Conservation (phyloP, 192 early-diverging fungal species). For the Podila verticillata region DNA sequence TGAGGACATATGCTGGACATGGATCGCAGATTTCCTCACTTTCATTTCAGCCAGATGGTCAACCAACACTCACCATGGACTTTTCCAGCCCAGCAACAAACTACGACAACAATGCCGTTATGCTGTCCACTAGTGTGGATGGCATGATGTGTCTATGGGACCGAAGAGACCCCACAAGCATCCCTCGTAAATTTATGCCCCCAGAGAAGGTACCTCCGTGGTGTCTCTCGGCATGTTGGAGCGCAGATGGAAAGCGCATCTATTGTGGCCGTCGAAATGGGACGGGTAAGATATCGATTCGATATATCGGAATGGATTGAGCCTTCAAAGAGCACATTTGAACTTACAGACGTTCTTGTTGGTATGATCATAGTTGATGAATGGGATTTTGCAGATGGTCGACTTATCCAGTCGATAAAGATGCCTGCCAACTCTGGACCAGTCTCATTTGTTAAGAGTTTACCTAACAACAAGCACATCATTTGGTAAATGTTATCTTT, state of each 20-base stretch:
- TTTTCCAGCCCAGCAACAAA: constrained; percentile 28
- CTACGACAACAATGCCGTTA: constrained; percentile 47
- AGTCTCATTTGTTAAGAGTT: constrained; percentile 76
- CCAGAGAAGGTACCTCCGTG: constrained; percentile 79
- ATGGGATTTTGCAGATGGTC: constrained; percentile 76
- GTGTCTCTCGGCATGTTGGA: constrained; percentile 85
- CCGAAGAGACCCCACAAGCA: constrained; percentile 62
- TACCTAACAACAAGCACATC: constrained; percentile 85
- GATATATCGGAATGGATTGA: neutral
- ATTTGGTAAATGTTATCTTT: constrained; percentile 70
- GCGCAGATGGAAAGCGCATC: constrained; percentile 80
- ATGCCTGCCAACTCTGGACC: constrained; percentile 92
- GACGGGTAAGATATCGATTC: constrained; percentile 55
- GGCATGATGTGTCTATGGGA: constrained; percentile 83
- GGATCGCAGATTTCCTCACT: constrained; percentile 85
- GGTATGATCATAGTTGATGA: constrained; percentile 77
- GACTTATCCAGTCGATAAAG: constrained; percentile 74
- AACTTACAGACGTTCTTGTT: neutral
- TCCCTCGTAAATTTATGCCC: constrained; percentile 60
- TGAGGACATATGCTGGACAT: constrained; percentile 77
- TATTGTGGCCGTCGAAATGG: constrained; percentile 91
- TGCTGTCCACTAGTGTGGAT: constrained; percentile 81
- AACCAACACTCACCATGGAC: constrained; percentile 28
- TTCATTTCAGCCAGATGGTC: constrained; percentile 70
- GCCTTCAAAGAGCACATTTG: neutral